phyloP scores from a whole-genome alignment of 352 stramenopile species.

The Pseudoperonospora humuli region DNA sequence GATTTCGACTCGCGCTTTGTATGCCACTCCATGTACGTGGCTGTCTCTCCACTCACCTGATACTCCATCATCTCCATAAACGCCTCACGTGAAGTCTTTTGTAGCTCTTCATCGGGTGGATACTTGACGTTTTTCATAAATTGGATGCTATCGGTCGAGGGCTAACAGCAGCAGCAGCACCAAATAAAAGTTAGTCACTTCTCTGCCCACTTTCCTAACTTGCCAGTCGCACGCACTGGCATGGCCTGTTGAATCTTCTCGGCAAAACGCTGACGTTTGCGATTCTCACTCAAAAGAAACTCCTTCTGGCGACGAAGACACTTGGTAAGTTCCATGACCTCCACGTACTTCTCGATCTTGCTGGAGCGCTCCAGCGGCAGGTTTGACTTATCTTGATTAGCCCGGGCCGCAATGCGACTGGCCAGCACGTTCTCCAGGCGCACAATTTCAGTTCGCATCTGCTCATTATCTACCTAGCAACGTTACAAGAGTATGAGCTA shows the following conservation, averaged over 20 bases:
- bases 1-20: slow-evolving; percentile 82
- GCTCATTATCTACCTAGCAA: slow-evolving; percentile 57
- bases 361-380: slow-evolving; percentile 66
- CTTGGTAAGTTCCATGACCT: slow-evolving; percentile 85
- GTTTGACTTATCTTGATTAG: slow-evolving; percentile 63
- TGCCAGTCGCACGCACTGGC: slow-evolving; percentile 34
- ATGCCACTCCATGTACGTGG: slow-evolving; percentile 64
- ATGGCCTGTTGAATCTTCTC: slow-evolving; percentile 85
- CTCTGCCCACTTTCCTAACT: neutral
- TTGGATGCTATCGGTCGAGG: slow-evolving; percentile 78
- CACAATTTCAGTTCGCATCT: slow-evolving; percentile 75
- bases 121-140: slow-evolving; percentile 87
- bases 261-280: slow-evolving; percentile 77
- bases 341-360: slow-evolving; percentile 85
- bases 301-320: slow-evolving; percentile 80
- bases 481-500: neutral
- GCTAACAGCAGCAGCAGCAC: slow-evolving; percentile 24
- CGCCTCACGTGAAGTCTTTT: slow-evolving; percentile 65
- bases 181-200: slow-evolving; percentile 5
- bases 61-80: slow-evolving; percentile 82
- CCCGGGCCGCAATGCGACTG: slow-evolving; percentile 56
- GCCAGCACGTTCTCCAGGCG: slow-evolving; percentile 67
- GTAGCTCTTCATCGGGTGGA: slow-evolving; percentile 62
- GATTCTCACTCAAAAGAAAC: slow-evolving; percentile 80
- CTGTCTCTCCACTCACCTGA: slow-evolving; percentile 55